These are phyloP conservation scores for Oleoguttula mirabilis DNA, from an alignment of 495 filamentous ascomycete genomes.

Conservation along the genomic window DNA sequence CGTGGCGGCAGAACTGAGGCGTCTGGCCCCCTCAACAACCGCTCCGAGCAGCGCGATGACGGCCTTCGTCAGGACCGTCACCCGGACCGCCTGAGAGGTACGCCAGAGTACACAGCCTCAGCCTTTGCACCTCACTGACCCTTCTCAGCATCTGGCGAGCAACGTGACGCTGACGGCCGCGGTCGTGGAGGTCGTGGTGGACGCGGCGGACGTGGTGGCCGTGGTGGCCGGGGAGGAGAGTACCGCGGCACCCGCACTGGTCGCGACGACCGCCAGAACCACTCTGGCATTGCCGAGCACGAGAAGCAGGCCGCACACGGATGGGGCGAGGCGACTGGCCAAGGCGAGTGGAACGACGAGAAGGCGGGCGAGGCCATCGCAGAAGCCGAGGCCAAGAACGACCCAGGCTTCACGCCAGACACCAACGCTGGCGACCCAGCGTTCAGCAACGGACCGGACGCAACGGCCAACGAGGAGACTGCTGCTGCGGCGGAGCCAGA, in stretches of 20 bases:
- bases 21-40: conserved; percentile 72
- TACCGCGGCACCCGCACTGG: conserved; percentile 62
- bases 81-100: conserved; percentile 31
- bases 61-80: conserved; percentile 39
- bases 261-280: conserved; percentile 51
- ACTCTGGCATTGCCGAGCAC: conserved; percentile 48
- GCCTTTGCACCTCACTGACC: conserved; percentile 8
- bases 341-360: conserved; percentile 76
- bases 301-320: conserved; percentile 85
- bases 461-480: conserved; percentile 27
- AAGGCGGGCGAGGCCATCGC: conserved; percentile 77
- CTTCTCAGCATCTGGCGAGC: conserved; percentile 17
- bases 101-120: conserved; percentile 21
- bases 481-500: conserved; percentile 48
- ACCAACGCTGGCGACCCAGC: conserved; percentile 31
- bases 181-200: conserved; percentile 39
- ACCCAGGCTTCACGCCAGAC: conserved; percentile 25
- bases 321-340: conserved; percentile 75
- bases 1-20: conserved; percentile 45
- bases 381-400: conserved; percentile 34
- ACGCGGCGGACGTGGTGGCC: conserved; percentile 38
- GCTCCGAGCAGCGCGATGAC: conserved; percentile 68
- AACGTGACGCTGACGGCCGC: conserved; percentile 32
- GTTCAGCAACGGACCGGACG: conserved; percentile 33
- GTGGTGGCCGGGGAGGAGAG: conserved; percentile 50